These are phyloP conservation scores for Penicillium atrosanguineum DNA, from an alignment of 495 filamentous ascomycete genomes.

Conservation along the genomic window DNA sequence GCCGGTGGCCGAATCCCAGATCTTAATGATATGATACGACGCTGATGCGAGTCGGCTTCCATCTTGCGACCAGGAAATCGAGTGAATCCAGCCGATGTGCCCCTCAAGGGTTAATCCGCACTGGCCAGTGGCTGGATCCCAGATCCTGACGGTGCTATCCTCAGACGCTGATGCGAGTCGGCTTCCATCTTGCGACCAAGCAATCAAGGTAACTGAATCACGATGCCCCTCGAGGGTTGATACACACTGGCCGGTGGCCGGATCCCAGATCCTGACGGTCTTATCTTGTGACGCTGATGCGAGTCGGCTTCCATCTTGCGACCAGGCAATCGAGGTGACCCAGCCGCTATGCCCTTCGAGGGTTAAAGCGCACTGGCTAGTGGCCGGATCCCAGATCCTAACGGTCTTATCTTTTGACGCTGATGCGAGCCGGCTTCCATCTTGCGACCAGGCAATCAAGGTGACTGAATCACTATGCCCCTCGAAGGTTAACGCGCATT, in stretches of 20 bases:
- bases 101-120: conserved; percentile 2
- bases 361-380: not conserved
- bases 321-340: conserved; percentile 1
- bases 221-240: conserved; percentile 9
- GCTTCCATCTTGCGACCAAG: conserved; percentile 16
- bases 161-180: conserved; percentile 7
- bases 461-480: conserved; percentile 4
- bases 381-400: conserved; percentile 6
- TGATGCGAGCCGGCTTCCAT: conserved; percentile 10
- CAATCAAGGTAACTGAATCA: conserved; percentile 3
- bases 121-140: conserved; percentile 3
- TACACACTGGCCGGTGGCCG: conserved; percentile 1
- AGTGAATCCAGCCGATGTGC: not conserved
- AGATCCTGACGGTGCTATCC: conserved; percentile 10
- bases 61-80: conserved; percentile 34
- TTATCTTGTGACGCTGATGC: conserved; percentile 8
- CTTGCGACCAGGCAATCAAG: conserved; percentile 14
- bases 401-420: not conserved
- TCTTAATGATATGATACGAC: conserved; percentile 28
- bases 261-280: conserved; percentile 10
- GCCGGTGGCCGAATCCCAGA: conserved; percentile 25
- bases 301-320: conserved; percentile 5
- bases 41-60: conserved; percentile 28
- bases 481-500: conserved; percentile 1
- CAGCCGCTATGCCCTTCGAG: not conserved